Evolutionary conservation across 2,329 filamentous ascomycete genomes (phyloP).

Genomic region (Aureobasidium sp.): DNA sequence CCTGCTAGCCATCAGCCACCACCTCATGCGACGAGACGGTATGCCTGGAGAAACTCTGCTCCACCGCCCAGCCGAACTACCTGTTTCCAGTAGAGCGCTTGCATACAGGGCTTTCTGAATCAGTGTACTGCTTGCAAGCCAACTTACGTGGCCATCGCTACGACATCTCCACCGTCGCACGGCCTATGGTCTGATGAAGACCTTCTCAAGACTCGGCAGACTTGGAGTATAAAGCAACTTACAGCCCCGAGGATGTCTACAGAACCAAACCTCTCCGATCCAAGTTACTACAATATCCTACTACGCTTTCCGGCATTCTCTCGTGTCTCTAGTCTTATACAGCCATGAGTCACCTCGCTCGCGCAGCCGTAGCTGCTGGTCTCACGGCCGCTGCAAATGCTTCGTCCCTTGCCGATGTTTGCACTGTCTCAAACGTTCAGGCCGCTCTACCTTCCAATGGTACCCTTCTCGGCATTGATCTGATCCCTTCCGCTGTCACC

Average conservation of each 20-base stretch:
- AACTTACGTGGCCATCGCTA: not conserved
- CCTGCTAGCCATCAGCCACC: not conserved
- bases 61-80: not conserved
- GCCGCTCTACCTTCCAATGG: constrained; percentile 17
- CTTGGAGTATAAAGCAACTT: not conserved
- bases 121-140: not conserved
- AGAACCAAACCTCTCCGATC: not conserved
- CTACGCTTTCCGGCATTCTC: not conserved
- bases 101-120: not conserved
- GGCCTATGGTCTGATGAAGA: not conserved
- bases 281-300: not conserved
- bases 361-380: not conserved
- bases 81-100: not conserved
- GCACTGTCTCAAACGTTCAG: constrained; percentile 17
- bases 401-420: constrained; percentile 18
- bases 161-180: not conserved
- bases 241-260: not conserved
- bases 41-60: not conserved
- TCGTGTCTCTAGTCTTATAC: not conserved
- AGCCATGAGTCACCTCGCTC: not conserved
- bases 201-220: not conserved
- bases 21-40: not conserved
- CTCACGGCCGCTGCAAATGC: not conserved
- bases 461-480: constrained; percentile 26
- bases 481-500: constrained; percentile 33